These are phyloP conservation scores for Aspergillus transmontanensis DNA, from an alignment of 2,329 filamentous ascomycete species.

Conservation along the genomic window DNA sequence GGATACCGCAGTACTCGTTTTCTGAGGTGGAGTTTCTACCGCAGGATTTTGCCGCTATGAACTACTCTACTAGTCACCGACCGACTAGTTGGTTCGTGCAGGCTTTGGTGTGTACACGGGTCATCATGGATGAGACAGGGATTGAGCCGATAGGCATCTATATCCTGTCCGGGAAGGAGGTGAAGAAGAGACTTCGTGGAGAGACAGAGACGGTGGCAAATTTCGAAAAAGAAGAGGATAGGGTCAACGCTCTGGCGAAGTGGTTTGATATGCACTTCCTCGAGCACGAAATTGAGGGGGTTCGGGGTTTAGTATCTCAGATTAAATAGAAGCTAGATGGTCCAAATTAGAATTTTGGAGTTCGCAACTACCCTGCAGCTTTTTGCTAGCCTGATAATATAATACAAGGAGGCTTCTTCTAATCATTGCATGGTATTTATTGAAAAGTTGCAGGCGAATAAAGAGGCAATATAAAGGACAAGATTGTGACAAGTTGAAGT, in stretches of 20 bases:
- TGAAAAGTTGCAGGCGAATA: constrained; percentile 19
- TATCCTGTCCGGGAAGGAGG: constrained; percentile 52
- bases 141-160: constrained; percentile 55
- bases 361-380: constrained; percentile 9
- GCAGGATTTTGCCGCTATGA: constrained; percentile 64
- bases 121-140: constrained; percentile 54
- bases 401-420: constrained; percentile 24
- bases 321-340: constrained; percentile 32
- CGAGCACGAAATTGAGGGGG: constrained; percentile 53
- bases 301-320: constrained; percentile 54
- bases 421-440: constrained; percentile 23
- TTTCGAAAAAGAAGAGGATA: constrained; percentile 56
- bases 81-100: constrained; percentile 57
- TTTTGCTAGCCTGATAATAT: constrained; percentile 14
- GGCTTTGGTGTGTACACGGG: constrained; percentile 56
- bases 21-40: constrained; percentile 65
- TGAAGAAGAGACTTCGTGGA: constrained; percentile 59
- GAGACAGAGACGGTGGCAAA: constrained; percentile 52
- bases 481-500: constrained; percentile 24
- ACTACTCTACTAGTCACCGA: constrained; percentile 56
- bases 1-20: constrained; percentile 67
- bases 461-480: constrained; percentile 25
- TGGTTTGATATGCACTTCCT: constrained; percentile 58
- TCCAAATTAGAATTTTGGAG: not conserved
- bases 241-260: constrained; percentile 54